A percentile compares a stretch with the other conserved stretches of the same genome.
phyloP scores from a whole-genome alignment of 345 rosid species.

The Erucastrum elatum region DNA sequence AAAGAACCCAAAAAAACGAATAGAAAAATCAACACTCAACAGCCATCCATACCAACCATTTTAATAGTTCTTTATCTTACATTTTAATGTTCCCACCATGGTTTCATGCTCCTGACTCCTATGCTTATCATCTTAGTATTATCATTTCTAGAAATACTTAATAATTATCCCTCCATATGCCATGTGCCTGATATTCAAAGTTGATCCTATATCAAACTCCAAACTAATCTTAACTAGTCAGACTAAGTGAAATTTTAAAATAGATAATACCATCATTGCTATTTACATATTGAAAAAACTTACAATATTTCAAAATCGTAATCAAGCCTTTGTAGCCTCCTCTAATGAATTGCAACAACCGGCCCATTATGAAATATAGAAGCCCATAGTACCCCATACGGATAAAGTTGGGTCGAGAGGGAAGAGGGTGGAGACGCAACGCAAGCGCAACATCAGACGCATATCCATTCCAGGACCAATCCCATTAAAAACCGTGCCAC shows the following conservation, averaged over 20 bases:
- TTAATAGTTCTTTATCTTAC: constrained; percentile 9
- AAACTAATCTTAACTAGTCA: not conserved
- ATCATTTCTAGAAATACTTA: not conserved
- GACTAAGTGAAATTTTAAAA: not conserved
- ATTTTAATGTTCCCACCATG: constrained; percentile 14
- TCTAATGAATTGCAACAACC: not conserved
- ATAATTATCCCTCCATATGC: not conserved
- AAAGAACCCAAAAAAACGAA: not conserved
- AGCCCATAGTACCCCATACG: constrained; percentile 4
- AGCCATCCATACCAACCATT: constrained; percentile 25
- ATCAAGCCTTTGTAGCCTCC: not conserved
- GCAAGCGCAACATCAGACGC: constrained; percentile 39
- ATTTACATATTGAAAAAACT: not conserved
- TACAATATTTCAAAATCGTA: not conserved
- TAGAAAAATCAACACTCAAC: constrained; percentile 33
- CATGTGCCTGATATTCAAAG: not conserved
- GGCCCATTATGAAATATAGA: not conserved
- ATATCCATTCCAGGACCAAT: constrained; percentile 29
- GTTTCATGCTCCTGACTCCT: constrained; percentile 1
- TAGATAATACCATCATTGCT: not conserved
- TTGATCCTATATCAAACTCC: not conserved
- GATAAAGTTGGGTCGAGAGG: constrained; percentile 5
- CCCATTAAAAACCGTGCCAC: constrained; percentile 25
- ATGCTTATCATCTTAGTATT: not conserved
- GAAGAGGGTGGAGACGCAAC: constrained; percentile 33